Evolutionary conservation across 2,329 filamentous ascomycete genomes (phyloP), one percentile per base, ranked within the genome.

Genomic region (Fusarium acutatum): DNA sequence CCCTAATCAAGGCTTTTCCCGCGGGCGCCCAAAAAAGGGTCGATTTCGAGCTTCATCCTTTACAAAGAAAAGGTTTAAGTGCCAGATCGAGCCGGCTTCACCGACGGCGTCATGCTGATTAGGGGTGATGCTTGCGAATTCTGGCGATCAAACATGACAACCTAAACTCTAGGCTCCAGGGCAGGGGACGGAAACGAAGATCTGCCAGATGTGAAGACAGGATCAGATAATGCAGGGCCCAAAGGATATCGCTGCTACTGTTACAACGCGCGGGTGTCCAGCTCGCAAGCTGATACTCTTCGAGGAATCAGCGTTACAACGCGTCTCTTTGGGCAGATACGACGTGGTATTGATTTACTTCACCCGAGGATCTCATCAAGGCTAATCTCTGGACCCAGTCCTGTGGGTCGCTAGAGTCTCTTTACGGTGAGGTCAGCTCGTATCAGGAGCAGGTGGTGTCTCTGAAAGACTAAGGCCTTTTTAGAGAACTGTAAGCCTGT

Each of bases 291-390:
- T 67, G 54, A 40, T 52, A 46, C 60, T 37, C 61, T 53, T 62
- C 52, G 40, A 52, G 66, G 32, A 64, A 30, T 22, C 54, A 70
- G 57, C 58, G 60, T 64, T 63, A 38, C 56, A 64, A 67, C 71
- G 62, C 65, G 65, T 53, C 26, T 41, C 46, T 53, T 18, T 28
- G 30, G 38, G 32, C 40, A 52, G 38, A 60, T 67, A 50, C 64
- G 54, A 74, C 65, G 20, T 64, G 69, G 64, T 62, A 67, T 63
- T 69, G 63, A 63, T 63, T 60, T 71, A 56, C 50, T 69, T 52
- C 50, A 54, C 62, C 53, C 43, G 58, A 63, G 60, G 44, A 75
- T 75, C 64, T 72, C 74, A 76, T 74, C 60, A 37, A 64, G 52
- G 53, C 20, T 60, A 57, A 67, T 71, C 47, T 40, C 65, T 46